Base-by-base conservation (phyloP, 23 red algal genomes). In the Pyropia yezoensis region DNA sequence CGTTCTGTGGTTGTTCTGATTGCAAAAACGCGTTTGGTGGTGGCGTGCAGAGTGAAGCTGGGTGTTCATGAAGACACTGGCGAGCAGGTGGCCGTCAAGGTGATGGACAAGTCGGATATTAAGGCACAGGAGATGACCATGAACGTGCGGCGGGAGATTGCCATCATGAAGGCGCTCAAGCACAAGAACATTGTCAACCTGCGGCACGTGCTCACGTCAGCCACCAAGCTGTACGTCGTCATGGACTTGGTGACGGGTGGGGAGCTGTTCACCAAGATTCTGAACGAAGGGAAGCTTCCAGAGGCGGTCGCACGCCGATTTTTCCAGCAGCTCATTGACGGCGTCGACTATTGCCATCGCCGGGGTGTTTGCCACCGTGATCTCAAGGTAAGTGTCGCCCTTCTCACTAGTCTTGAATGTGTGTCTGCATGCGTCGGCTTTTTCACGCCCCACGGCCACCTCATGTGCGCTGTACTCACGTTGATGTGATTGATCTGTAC, bases 231-330 rank as follows among this genome's bases (percentile, higher is more conserved):
- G 14, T 95, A 87, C 27, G 67, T 98, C 56, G 94, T 98, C 50
- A 90, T 90, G 78, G 94, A 98, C 71, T 81, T 89, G 54, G 94
- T 88, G 68, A 82, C 79, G 65, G 94, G 94, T 28, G 94, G 94
- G 47, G 94, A 98, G 83, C 80, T 98, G 45, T 91, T 98, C 68
- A 83, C 83, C 45, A 83, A 84, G 74, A 83, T 98, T 62, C 56
- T 78, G 49, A 70, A 75, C 19, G 68, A 84, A 28, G 67, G 82
- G 13, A 83, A 85, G 54, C 73, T 88, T 26, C 52, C 80, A 51
- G 94, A 98, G 78, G 73, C 67, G 14, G 49, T 75, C 39, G 94
- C 86, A 26, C 69, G 87, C 6, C 73, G 71, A n/a, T 98, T 88
- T 53, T 98, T 98, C 69, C 94, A 89, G 26, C 94, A 98, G 67